phyloP scores from a whole-genome alignment of 2,329 filamentous ascomycete genomes.

The Diaporthe vexans region DNA sequence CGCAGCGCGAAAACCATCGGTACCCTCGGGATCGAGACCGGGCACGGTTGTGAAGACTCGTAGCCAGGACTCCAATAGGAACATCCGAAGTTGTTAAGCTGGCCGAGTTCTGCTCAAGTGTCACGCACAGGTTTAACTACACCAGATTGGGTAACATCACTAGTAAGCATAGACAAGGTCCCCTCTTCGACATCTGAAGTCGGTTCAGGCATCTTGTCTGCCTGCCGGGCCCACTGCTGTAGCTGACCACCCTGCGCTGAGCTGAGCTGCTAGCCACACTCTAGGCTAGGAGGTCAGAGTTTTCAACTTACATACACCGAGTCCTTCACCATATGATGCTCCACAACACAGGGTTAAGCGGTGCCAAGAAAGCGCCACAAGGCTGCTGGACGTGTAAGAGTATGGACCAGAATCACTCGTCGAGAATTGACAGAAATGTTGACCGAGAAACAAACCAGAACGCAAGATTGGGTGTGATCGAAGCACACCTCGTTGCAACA shows the following conservation, averaged over 20 bases:
- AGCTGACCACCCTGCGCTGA: too few relatives aligned
- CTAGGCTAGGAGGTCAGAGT: neutral
- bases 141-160: too few relatives aligned
- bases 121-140: too few relatives aligned
- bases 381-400: conserved; percentile 10
- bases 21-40: too few relatives aligned
- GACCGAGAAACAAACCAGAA: neutral
- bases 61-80: too few relatives aligned
- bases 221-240: too few relatives aligned
- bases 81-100: too few relatives aligned
- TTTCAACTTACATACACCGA: neutral
- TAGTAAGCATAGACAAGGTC: neutral
- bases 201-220: neutral
- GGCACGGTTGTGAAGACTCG: too few relatives aligned
- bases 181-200: neutral
- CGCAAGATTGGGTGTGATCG: neutral
- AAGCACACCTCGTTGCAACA: conserved; percentile 1
- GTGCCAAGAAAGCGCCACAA: neutral
- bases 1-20: too few relatives aligned
- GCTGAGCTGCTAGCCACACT: neutral
- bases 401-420: neutral
- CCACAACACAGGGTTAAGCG: neutral
- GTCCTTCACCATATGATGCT: too few relatives aligned
- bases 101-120: too few relatives aligned
- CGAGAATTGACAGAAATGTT: neutral